Conservation (phyloP, 345 rosid species). For the Eucalyptus regnans region DNA sequence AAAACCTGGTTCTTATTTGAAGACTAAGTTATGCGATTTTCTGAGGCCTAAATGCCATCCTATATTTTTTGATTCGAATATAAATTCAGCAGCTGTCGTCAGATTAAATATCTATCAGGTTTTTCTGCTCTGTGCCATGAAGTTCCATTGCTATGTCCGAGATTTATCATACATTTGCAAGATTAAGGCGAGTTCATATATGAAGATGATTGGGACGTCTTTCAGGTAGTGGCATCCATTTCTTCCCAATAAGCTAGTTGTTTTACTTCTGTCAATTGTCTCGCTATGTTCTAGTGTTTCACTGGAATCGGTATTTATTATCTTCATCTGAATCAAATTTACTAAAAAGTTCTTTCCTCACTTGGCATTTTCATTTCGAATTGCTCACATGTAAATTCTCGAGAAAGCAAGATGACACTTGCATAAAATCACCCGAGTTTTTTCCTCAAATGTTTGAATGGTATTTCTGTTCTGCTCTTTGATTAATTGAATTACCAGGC, state of each 20-base stretch:
- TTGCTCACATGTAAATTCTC: not conserved
- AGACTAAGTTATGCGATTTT: conserved; percentile 35
- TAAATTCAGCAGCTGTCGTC: conserved; percentile 53
- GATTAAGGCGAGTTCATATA: conserved; percentile 12
- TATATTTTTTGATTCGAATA: conserved; percentile 63
- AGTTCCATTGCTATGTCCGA: conserved; percentile 55
- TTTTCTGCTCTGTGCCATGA: conserved; percentile 76
- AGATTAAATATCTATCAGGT: conserved; percentile 77
- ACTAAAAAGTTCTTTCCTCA: not conserved
- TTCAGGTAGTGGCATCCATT: conserved; percentile 28
- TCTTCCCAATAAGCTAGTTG: not conserved
- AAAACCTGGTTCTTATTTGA: conserved; percentile 28
- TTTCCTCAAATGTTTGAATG: not conserved
- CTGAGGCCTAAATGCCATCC: conserved; percentile 76
- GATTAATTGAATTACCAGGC: conserved; percentile 9
- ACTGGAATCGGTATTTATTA: not conserved
- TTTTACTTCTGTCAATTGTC: not conserved
- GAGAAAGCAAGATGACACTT: not conserved
- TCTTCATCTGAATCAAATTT: not conserved
- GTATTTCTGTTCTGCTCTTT: not conserved
- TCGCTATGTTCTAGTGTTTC: not conserved
- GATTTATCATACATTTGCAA: conserved; percentile 44
- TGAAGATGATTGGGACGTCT: conserved; percentile 31
- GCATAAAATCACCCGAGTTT: not conserved
- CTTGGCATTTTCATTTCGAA: not conserved